Base-by-base conservation (phyloP, 257 asterid species). In the Fraxinus pennsylvanica region DNA sequence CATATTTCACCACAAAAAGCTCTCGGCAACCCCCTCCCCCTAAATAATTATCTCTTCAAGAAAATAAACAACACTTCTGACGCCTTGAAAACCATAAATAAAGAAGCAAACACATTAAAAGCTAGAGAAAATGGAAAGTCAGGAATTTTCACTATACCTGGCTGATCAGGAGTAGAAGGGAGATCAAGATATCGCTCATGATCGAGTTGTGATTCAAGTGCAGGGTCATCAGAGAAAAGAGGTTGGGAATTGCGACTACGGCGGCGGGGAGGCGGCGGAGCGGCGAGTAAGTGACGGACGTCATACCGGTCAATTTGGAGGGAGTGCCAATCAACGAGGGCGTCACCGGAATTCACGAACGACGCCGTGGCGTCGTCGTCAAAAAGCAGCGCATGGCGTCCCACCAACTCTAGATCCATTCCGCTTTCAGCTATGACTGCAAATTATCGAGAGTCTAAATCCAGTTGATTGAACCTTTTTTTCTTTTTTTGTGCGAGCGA, bases 281-380 rank as follows among this genome's bases (percentile, higher is more conserved):
- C 81, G 10, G 96, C 79, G 82, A 96, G 96, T 77, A 93, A 97
- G 89, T 93, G 98, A 32, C 99, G 99, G 73, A 90, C 97, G 86
- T 96, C 98, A 89, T 92, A 96, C 25, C 99, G 96, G 79, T 96
- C 99, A 81, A 96, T 96, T 71, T 81, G 84, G 69, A 93, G 95
- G 73, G 98, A 93, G 82, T 93, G 83, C 99, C 99, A 96, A 9
- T 91, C 98, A 12, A 96, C 97, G 30, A 93, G 97, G 13, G 98
- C 99, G 72, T 90, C 94, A 71, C 78, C 83, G 82, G 99, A 92
- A 87, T 92, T 92, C 72, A 93, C 95, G 84, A 96, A 93, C 36
- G 90, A 91, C 73, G 98, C 94, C 90, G 45, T 74, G 73, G 94
- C 81, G 71, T 96, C 98, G 79, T 96, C 98, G 84, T 96, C 97